phyloP scores from a whole-genome alignment of 2,329 filamentous ascomycete genomes.

The Diaporthe longicolla region DNA sequence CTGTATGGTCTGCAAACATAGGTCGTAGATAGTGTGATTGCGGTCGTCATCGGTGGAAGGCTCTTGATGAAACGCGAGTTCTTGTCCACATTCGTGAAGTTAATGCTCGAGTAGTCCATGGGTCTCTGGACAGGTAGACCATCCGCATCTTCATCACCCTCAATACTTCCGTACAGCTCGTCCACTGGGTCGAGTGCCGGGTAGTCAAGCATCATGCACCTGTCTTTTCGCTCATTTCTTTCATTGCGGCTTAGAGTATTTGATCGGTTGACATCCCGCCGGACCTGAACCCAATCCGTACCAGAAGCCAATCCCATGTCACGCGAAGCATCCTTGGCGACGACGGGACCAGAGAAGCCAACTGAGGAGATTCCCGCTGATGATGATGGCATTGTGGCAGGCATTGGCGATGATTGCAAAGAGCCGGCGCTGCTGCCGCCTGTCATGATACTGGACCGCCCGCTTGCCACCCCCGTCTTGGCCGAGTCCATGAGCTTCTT shows the following conservation, averaged over 20 bases:
- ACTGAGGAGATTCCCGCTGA: constrained; percentile 46
- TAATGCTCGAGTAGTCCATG: constrained; percentile 84
- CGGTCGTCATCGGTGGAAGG: constrained; percentile 85
- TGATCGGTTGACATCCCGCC: constrained; percentile 93
- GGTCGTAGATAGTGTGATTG: constrained; percentile 85
- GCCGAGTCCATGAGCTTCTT: constrained; percentile 95
- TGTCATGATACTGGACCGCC: constrained; percentile 87
- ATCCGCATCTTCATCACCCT: constrained; percentile 91
- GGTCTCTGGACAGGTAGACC: constrained; percentile 86
- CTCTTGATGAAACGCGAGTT: constrained; percentile 91
- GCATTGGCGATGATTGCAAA: constrained; percentile 59
- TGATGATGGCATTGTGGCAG: constrained; percentile 57
- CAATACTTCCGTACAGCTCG: constrained; percentile 84
- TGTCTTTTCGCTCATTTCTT: constrained; percentile 84
- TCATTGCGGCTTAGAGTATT: constrained; percentile 94
- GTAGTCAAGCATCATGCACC: constrained; percentile 95
- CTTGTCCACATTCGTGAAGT: constrained; percentile 92
- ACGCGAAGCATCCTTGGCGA: constrained; percentile 65
- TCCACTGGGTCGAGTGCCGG: constrained; percentile 91
- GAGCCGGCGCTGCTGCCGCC: constrained; percentile 62
- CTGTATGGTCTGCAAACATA: constrained; percentile 95
- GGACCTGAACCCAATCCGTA: constrained; percentile 97
- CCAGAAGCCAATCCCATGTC: constrained; percentile 78
- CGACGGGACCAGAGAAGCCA: constrained; percentile 51
- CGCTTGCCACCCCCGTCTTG: constrained; percentile 92